Base-by-base conservation (phyloP, 257 asterid genomes). In the Avicennia marina region DNA sequence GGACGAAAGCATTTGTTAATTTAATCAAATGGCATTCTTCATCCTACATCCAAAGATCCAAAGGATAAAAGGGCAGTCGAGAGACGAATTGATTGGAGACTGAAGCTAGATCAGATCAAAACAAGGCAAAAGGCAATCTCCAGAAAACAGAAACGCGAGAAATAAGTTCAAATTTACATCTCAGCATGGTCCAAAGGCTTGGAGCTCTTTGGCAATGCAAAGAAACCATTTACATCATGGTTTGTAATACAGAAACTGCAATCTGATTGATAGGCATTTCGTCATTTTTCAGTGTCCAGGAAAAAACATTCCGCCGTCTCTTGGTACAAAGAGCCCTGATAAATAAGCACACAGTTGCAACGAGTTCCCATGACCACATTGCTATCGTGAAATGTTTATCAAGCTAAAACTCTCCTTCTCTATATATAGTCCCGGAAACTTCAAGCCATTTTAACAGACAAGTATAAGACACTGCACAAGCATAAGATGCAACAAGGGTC, bases 131-230 rank as follows among this genome's bases (percentile, higher is more conserved):
- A 61, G 72, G 44, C 4, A 47, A 65, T 46, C 45, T 25, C 61
- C 68, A 48, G 53, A 50, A 34, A 21, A 36, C 15, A 44, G 46
- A 60, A 29, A 60, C 56, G 55, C 26, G 18, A 13, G n/a, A n/a
- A n/a, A n/a, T n/a, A 16, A 24, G 59, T 52, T 47, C 55, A 72
- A 64, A 59, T 66, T 59, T 75, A 75, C 78, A 71, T 67, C 68
- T 63, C 56, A 61, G 57, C 44, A 50, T 11, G 43, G 48, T 19
- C 75, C 50, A 41, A 50, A 20, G 51, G 41, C 51, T 8, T 40
- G 21, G 55, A 67, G 71, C 65, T 51, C 34, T 31, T 65, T 24
- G 26, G 62, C 58, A 48, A 46, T 29, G 45, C 56, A 75, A 60
- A 15, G 50, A 59, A 48, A 64, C 50, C 65, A 60, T 76, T 55